These are phyloP conservation scores for Sphaerobolus stellatus DNA, from an alignment of 1,284 basidiomycete genomes.

Conservation along the genomic window DNA sequence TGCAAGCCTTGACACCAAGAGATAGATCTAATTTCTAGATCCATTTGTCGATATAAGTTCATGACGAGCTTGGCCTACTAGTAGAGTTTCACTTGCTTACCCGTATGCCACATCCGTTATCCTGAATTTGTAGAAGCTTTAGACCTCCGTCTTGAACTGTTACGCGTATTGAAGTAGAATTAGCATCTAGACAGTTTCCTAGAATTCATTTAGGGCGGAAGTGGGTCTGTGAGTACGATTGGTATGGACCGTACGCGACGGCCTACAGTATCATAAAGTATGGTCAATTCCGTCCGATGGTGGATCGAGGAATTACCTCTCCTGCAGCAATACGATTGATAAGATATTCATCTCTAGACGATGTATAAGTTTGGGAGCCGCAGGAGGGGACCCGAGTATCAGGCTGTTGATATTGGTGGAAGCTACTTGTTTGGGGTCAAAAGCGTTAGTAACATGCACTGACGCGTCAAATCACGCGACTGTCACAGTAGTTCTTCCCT, in stretches of 20 bases:
- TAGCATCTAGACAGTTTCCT: conserved; percentile 96
- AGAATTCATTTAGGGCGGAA: conserved; percentile 94
- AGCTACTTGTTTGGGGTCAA: too few species aligned
- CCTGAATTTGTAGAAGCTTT: conserved; percentile 94
- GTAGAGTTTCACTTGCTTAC: conserved; percentile 50
- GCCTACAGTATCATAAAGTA: too few species aligned
- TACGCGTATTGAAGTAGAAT: conserved; percentile 83
- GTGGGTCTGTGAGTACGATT: conserved; percentile 96
- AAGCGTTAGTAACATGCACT: too few species aligned
- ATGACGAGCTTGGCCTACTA: too few species aligned
- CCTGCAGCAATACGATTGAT: conserved; percentile 84
- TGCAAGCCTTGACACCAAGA: conserved; percentile 83
- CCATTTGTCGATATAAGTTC: too few species aligned
- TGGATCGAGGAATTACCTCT: conserved; percentile 53
- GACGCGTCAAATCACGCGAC: too few species aligned
- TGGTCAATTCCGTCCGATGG: too few species aligned
- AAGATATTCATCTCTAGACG: conserved; percentile 71
- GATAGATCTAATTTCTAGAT: neutral
- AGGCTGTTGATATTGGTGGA: too few species aligned
- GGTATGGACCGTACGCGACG: too few species aligned
- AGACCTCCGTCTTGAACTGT: conserved; percentile 94
- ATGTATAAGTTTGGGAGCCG: too few species aligned
- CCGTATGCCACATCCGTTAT: conserved; percentile 93
- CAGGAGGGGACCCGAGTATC: too few species aligned
- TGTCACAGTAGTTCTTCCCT: too few species aligned